phyloP scores from a whole-genome alignment of 2,329 filamentous ascomycete species.

The Hymenoscyphus fraxineus region DNA sequence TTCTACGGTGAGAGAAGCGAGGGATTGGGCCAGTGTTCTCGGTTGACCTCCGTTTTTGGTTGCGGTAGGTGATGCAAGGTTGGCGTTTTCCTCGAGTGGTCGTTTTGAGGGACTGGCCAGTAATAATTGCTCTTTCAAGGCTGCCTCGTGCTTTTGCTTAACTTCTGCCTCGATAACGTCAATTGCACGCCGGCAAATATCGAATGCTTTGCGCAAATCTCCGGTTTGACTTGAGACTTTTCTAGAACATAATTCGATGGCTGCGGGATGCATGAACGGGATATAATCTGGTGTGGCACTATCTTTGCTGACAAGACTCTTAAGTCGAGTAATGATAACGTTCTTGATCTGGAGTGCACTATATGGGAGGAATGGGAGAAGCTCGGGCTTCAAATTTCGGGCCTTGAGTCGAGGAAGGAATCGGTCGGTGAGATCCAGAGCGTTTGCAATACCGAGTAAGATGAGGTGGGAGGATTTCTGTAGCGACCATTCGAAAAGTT shows the following conservation, averaged over 20 bases:
- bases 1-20: constrained; percentile 61
- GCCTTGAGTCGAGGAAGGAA: constrained; percentile 91
- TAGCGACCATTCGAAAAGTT: constrained; percentile 94
- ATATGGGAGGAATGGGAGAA: constrained; percentile 92
- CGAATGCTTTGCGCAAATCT: constrained; percentile 91
- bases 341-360: constrained; percentile 80
- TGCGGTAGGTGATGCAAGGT: constrained; percentile 56
- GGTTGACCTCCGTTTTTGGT: constrained; percentile 36
- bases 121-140: constrained; percentile 51
- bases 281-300: constrained; percentile 56
- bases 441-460: constrained; percentile 91
- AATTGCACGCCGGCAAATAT: constrained; percentile 84
- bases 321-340: constrained; percentile 81
- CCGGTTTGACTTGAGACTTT: constrained; percentile 94
- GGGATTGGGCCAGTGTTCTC: constrained; percentile 45
- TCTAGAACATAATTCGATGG: constrained; percentile 88
- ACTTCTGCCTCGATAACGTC: constrained; percentile 87
- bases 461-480: constrained; percentile 74
- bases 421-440: constrained; percentile 89
- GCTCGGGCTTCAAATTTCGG: constrained; percentile 82
- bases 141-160: constrained; percentile 66
- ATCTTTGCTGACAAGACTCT: constrained; percentile 61
- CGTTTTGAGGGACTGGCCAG: constrained; percentile 67
- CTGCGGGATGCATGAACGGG: constrained; percentile 89
- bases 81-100: constrained; percentile 76